Conservation (phyloP, 1,284 basidiomycete genomes). For the Apiotrichum montevideense region DNA sequence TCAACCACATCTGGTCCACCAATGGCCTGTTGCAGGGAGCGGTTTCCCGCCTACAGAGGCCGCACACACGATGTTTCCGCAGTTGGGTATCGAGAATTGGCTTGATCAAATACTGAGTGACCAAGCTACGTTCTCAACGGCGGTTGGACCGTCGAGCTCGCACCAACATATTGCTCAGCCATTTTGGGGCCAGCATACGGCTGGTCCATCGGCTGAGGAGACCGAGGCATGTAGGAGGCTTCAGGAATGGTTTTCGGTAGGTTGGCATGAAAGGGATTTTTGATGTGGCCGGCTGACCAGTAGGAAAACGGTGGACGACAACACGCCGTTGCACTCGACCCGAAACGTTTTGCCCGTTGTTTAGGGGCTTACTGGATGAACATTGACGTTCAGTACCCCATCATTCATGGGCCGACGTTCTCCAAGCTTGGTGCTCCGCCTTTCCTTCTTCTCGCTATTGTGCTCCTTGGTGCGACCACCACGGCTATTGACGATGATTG, state of each 20-base stretch:
- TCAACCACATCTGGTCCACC: not conserved
- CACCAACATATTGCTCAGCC: not conserved
- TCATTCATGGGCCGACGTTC: conserved; percentile 7
- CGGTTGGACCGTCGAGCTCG: not conserved
- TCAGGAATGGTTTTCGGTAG: conserved; percentile 1
- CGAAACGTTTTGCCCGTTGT: conserved; percentile 2
- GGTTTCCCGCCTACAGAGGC: not conserved
- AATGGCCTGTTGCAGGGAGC: not conserved
- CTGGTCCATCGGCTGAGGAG: not conserved
- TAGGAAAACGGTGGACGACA: not conserved
- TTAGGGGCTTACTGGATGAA: not conserved
- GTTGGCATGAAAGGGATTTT: not conserved
- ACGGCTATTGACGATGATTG: conserved; percentile 3
- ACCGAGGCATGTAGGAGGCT: not conserved
- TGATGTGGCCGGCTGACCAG: too few species aligned
- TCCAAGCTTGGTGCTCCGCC: not conserved
- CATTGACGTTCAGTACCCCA: conserved; percentile 1
- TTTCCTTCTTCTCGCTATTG: conserved; percentile 1
- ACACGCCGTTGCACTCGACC: not conserved
- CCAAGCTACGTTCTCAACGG: not conserved
- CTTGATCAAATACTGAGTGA: conserved; percentile 10
- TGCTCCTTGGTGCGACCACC: conserved; percentile 1
- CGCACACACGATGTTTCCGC: not conserved
- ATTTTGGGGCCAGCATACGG: not conserved
- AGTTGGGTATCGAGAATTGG: conserved; percentile 10